Evolutionary conservation across 169 alveolate genomes (phyloP), one percentile per base, ranked within the genome.

Genomic region (Eimeria zaria): DNA sequence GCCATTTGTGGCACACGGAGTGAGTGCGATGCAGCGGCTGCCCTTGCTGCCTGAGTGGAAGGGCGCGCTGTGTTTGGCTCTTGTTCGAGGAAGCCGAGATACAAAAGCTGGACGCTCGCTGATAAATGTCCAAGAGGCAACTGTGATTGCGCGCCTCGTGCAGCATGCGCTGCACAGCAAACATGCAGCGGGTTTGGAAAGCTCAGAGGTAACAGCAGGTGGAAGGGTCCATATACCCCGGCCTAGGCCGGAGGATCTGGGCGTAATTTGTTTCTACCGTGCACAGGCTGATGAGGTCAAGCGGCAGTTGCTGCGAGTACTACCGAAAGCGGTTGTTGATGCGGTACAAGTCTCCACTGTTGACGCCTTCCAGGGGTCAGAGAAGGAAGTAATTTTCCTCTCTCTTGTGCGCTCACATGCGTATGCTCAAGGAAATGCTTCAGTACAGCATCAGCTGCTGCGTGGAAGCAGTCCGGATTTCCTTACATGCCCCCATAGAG

Each of bases 331-430:
- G 62, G 67, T 76, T 7, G 91, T 55, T 2, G 87, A 78, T 33
- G 30, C 58, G 4, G 67, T 95, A 1, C 90, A 89, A 51, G 87
- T 95, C 18, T 95, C 97, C 30, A 95, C 96, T 16, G 97, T 95
- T 69, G 97, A 95, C 51, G 97, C 97, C 11, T 95, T 95, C n/a
- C 97, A 89, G 60, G 97, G 97, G 7, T 95, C 95, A 24, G 97
- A 95, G 95, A 69, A 51, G 67, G 97, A 95, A 55, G 48, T 95
- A 4, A 74, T 95, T 41, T 55, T 95, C 20, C 96, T 95, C 36
- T 95, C 97, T 27, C 91, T 95, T 36, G 97, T 95, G 74, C 92
- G 97, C 24, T 41, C 95, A 18, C 84, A 44, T 30, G 64, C 81
- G n/a, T 62, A 33, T 73, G 0, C n/a, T 44, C 73, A 51, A 33